Conservation (phyloP, 331 rosid genomes). For the Prunus yedoensis region DNA sequence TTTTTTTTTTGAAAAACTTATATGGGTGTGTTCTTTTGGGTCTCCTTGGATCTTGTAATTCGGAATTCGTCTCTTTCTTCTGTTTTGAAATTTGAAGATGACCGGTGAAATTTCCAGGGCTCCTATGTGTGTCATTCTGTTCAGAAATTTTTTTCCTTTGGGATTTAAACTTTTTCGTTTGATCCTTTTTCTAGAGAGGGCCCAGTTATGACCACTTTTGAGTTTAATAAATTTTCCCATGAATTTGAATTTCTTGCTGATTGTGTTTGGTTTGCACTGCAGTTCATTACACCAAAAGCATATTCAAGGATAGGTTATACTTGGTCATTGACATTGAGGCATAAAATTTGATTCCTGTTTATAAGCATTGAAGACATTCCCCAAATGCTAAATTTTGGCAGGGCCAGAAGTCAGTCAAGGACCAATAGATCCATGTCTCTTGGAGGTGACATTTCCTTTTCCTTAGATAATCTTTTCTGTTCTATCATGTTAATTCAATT, state of each 20-base stretch:
- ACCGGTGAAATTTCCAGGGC: conserved; percentile 21
- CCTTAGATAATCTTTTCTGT: background rate
- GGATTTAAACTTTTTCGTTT: background rate
- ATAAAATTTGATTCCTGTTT: conserved; percentile 12
- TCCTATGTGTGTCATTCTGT: conserved; percentile 10
- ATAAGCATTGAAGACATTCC: conserved; percentile 21
- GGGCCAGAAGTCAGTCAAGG: conserved; percentile 72
- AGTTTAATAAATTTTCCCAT: conserved; percentile 9
- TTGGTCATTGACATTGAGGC: conserved; percentile 41
- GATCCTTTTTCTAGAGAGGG: conserved; percentile 15
- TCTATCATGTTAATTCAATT: background rate
- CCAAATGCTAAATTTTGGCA: conserved; percentile 73
- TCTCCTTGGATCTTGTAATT: conserved; percentile 41
- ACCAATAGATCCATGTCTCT: conserved; percentile 61
- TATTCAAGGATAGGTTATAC: conserved; percentile 28
- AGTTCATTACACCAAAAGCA: conserved; percentile 33
- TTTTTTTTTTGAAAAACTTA: conserved; percentile 8
- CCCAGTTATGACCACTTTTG: conserved; percentile 23
- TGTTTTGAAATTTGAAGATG: conserved; percentile 21
- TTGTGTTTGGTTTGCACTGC: conserved; percentile 36
- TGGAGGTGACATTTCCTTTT: conserved; percentile 63
- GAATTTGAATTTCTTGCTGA: conserved; percentile 21
- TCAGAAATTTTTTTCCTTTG: conserved; percentile 12
- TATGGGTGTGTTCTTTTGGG: conserved; percentile 28
- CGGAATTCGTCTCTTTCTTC: conserved; percentile 11